phyloP scores from a whole-genome alignment of 1,139 yeast genomes.

The Magnusiomyces tetraspermus region DNA sequence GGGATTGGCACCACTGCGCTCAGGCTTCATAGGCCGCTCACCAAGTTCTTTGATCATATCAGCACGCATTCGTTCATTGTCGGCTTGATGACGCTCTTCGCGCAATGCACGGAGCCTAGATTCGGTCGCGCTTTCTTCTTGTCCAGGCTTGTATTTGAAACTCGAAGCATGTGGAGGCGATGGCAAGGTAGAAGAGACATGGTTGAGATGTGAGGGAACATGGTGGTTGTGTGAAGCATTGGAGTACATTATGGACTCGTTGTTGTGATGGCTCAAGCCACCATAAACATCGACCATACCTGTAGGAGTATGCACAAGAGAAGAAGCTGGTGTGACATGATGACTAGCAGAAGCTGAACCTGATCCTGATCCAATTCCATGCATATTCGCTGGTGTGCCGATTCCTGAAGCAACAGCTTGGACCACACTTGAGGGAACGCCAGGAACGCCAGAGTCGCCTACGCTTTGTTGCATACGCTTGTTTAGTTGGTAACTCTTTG shows the following conservation, averaged over 20 bases:
- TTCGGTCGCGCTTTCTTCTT: slow-evolving; percentile 13
- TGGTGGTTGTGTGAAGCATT: background rate
- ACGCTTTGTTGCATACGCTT: slow-evolving; percentile 2
- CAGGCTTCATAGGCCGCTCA: slow-evolving; percentile 35
- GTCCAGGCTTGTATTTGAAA: slow-evolving; percentile 1
- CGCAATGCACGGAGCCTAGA: slow-evolving; percentile 19
- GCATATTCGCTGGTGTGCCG: background rate
- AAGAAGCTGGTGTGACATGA: slow-evolving; percentile 8
- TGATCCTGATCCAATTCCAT: background rate
- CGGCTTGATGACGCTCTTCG: slow-evolving; percentile 24
- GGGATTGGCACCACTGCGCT: slow-evolving; percentile 34
- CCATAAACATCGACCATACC: background rate
- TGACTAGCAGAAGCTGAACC: slow-evolving; percentile 8
- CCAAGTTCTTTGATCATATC: slow-evolving; percentile 33
- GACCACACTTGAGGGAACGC: background rate
- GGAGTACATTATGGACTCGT: background rate
- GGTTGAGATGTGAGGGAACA: background rate
- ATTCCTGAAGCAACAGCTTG: slow-evolving; percentile 1
- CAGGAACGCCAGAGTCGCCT: background rate
- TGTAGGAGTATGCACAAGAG: slow-evolving; percentile 9
- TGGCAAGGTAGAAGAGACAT: background rate
- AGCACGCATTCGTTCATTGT: slow-evolving; percentile 30
- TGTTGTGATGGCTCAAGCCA: background rate
- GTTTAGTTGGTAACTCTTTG: slow-evolving; percentile 17
- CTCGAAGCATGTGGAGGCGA: background rate